phyloP scores from a whole-genome alignment of 306 rosid species.

The Lithocarpus polystachyus region DNA sequence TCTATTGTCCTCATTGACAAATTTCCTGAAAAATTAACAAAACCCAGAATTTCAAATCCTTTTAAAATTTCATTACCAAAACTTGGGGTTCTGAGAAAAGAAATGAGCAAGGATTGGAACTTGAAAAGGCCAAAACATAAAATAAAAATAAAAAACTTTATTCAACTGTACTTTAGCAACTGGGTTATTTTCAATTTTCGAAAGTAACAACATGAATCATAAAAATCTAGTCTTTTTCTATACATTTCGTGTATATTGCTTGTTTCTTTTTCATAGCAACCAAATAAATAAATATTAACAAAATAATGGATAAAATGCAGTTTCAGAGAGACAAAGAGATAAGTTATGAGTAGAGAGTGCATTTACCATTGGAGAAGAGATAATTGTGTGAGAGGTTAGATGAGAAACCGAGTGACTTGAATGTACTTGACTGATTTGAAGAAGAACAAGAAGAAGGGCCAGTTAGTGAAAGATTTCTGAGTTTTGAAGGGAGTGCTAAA shows the following conservation, averaged over 20 bases:
- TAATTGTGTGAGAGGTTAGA: conserved; percentile 37
- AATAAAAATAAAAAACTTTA: background rate
- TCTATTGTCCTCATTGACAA: conserved; percentile 35
- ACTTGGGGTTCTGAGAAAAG: background rate
- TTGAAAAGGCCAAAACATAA: background rate
- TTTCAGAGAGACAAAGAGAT: background rate
- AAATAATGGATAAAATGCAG: background rate
- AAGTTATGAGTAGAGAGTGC: background rate
- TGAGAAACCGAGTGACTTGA: conserved; percentile 60
- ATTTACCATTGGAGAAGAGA: conserved; percentile 51
- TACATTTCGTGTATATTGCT: too few species aligned
- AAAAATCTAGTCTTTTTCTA: too few species aligned
- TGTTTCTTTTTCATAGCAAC: background rate
- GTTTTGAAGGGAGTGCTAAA: conserved; percentile 64
- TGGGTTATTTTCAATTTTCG: too few species aligned
- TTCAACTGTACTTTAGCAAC: background rate
- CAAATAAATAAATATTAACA: background rate
- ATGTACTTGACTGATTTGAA: conserved; percentile 20
- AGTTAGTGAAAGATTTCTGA: conserved; percentile 49
- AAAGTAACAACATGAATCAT: too few species aligned
- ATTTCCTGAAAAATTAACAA: conserved; percentile 45
- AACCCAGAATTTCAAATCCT: conserved; percentile 12
- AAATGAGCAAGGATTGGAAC: background rate
- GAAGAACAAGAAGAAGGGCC: conserved; percentile 26
- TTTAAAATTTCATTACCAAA: background rate